phyloP scores from a whole-genome alignment of 2,329 filamentous ascomycete species.

The Claviceps sp. region DNA sequence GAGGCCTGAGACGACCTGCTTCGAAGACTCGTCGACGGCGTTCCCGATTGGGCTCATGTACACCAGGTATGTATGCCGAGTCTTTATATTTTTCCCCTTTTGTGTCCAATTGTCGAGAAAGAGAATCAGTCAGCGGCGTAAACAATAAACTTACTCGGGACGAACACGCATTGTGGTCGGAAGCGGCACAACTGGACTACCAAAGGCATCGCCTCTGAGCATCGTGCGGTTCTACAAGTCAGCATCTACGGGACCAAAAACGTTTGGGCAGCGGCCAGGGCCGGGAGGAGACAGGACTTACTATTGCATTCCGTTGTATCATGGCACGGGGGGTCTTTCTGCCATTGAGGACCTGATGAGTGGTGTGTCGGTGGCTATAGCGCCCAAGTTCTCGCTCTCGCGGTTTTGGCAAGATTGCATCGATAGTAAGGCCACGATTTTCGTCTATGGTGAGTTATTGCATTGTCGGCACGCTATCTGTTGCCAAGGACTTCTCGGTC shows the following conservation, averaged over 20 bases:
- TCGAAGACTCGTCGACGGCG: background rate
- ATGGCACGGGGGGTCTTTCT: constrained; percentile 4
- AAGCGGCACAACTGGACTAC: constrained; percentile 5
- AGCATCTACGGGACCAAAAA: background rate
- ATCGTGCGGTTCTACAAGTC: background rate
- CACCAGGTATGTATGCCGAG: constrained; percentile 1
- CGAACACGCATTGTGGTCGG: too few species aligned
- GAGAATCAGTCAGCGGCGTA: background rate
- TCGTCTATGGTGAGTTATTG: constrained; percentile 3
- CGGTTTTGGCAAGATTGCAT: constrained; percentile 6
- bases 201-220: constrained; percentile 1
- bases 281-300: constrained; percentile 2
- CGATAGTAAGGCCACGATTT: constrained; percentile 5
- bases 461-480: too few species aligned
- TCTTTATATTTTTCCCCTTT: background rate
- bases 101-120: too few species aligned
- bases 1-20: constrained; percentile 2
- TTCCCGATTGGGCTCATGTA: constrained; percentile 2
- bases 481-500: too few species aligned
- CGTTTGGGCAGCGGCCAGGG: constrained; percentile 1
- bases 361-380: constrained; percentile 3
- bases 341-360: constrained; percentile 4
- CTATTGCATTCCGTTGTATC: constrained; percentile 4
- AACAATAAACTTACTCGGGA: too few species aligned
- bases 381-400: constrained; percentile 5